Base-by-base conservation (phyloP, 139 green algal genomes). In the Chlorella sp. region DNA sequence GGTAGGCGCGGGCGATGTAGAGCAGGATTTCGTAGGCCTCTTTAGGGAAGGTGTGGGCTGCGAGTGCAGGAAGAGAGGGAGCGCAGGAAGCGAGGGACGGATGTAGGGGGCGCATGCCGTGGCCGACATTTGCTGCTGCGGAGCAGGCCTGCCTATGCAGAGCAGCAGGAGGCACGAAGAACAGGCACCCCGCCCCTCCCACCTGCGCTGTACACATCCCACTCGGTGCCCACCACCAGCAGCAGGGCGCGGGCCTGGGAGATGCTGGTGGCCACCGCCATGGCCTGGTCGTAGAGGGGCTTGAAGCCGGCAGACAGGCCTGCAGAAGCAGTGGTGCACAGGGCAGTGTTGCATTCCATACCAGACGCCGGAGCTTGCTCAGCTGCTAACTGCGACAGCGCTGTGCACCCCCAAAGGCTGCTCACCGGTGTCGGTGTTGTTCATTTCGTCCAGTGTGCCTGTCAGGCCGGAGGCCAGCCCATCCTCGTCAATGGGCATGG, bases 31-130 rank as follows among this genome's bases (percentile, higher is more conserved):
- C 83, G 28, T 79, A 87, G 7, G 71, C 57, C 38, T 87, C 57
- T 0, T 41, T 23, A 21, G 81, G 80, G 68, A 85, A 85, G 47
- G 47, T 68, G 68, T 85, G 80, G 65, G 79, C 68, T 82, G 76
- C 76, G n/a, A 41, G 76, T 28, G n/a, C n/a, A n/a, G n/a, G n/a
- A n/a, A n/a, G n/a, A n/a, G n/a, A 63, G 38, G 26, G 57, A 17
- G 30, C n/a, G 72, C 18, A 51, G 44, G 7, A 51, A 51, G 44
- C 44, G 44, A 51, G 44, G 44, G 44, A n/a, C n/a, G n/a, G 44
- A 51, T 51, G 44, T 51, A n/a, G n/a, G n/a, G n/a, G n/a, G n/a
- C n/a, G n/a, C n/a, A n/a, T n/a, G n/a, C n/a, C n/a, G n/a, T n/a
- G n/a, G n/a, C n/a, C n/a, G n/a, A n/a, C n/a, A n/a, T n/a, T n/a